Percentiles rank a stretch among this genome's conserved stretches.
phyloP scores from a whole-genome alignment of 163 green algal genomes.

The Picocystis sp. region DNA sequence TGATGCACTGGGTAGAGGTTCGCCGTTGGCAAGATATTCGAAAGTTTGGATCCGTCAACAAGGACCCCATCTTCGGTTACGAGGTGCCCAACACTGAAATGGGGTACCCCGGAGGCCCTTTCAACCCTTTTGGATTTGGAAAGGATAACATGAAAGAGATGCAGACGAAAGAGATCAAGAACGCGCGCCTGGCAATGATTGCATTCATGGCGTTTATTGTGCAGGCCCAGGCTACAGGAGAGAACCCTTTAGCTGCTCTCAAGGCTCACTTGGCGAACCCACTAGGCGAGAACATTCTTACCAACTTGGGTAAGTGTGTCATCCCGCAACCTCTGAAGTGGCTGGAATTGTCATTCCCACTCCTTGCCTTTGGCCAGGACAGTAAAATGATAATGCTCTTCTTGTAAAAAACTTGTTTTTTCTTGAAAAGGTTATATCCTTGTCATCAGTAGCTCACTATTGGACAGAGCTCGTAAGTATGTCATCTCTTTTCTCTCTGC shows the following conservation, averaged over 20 bases:
- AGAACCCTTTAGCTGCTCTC: background rate
- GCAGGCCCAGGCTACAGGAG: slow-evolving; percentile 52
- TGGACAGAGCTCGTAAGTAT: too few species aligned
- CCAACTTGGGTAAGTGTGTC: too few species aligned
- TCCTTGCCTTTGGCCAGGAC: too few species aligned
- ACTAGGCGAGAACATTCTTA: too few species aligned
- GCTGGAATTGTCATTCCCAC: too few species aligned
- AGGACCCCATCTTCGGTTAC: slow-evolving; percentile 76
- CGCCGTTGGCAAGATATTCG: slow-evolving; percentile 69
- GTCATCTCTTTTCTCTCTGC: too few species aligned
- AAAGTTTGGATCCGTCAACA: slow-evolving; percentile 70
- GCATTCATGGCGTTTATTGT: slow-evolving; percentile 28
- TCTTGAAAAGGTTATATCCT: too few species aligned
- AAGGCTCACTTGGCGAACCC: too few species aligned
- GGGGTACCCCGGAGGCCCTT: slow-evolving; percentile 78
- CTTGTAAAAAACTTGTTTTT: too few species aligned
- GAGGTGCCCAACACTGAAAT: slow-evolving; percentile 62
- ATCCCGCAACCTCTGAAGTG: too few species aligned
- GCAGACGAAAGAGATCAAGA: slow-evolving; percentile 29
- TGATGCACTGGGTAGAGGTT: slow-evolving; percentile 85
- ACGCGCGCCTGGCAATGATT: background rate
- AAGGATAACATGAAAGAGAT: slow-evolving; percentile 45
- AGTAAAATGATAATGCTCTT: too few species aligned
- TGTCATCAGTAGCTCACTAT: too few species aligned
- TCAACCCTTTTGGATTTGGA: slow-evolving; percentile 64